These are phyloP conservation scores for Byssothecium circinans DNA, from an alignment of 2,329 filamentous ascomycete species.

Conservation along the genomic window DNA sequence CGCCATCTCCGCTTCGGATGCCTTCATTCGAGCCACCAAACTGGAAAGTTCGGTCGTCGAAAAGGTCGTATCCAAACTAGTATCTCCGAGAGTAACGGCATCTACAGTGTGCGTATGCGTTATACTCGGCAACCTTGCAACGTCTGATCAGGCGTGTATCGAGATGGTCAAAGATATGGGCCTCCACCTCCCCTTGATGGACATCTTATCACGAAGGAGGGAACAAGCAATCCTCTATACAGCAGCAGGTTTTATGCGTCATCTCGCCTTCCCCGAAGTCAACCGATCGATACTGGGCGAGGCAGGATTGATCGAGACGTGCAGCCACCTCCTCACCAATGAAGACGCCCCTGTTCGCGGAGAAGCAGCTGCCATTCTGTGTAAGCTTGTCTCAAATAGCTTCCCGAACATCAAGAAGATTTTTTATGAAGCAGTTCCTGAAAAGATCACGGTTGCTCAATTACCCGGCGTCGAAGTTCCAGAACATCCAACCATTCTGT, in stretches of 20 bases:
- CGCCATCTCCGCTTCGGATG: constrained; percentile 38
- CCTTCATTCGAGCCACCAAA: constrained; percentile 31
- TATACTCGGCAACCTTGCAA: constrained; percentile 44
- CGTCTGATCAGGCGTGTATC: constrained; percentile 38
- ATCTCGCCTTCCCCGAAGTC: constrained; percentile 39
- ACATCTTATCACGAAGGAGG: constrained; percentile 27
- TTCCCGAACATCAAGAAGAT: constrained; percentile 35
- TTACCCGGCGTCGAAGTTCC: constrained; percentile 17
- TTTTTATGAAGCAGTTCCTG: constrained; percentile 24
- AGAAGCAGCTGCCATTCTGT: constrained; percentile 39
- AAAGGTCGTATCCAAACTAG: constrained; percentile 29
- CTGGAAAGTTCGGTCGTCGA: constrained; percentile 31
- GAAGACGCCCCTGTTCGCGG: constrained; percentile 37
- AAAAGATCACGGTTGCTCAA: constrained; percentile 9
- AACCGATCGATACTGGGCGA: constrained; percentile 35
- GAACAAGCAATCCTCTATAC: constrained; percentile 39
- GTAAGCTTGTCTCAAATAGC: constrained; percentile 38
- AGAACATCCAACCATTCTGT: constrained; percentile 22
- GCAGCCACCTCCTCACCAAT: constrained; percentile 29
- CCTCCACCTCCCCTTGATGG: constrained; percentile 32
- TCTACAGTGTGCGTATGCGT: constrained; percentile 40
- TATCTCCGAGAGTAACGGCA: constrained; percentile 20
- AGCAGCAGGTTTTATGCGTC: constrained; percentile 41
- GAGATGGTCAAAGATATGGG: constrained; percentile 39
- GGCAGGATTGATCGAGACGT: constrained; percentile 35